Percentiles rank a stretch among this genome's conserved stretches.
phyloP scores from a whole-genome alignment of 2,329 filamentous ascomycete genomes.

The Trichophaea hybrida region DNA sequence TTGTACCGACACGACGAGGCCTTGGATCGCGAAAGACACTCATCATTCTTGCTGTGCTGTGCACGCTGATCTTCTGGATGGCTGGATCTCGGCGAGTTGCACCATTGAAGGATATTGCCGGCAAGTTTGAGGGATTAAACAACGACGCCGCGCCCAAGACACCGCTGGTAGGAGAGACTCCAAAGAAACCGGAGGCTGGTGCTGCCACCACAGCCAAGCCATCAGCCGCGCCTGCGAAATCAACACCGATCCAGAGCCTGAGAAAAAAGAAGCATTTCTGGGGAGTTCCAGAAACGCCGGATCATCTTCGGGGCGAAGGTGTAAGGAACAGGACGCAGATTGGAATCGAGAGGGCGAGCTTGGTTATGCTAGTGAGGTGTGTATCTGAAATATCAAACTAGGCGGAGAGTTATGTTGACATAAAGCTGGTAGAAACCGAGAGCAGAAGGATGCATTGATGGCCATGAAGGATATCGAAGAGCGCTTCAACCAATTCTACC shows the following conservation, averaged over 20 bases:
- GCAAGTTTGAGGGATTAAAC: too few relatives aligned
- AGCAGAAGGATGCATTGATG: constrained; percentile 25
- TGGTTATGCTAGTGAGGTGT: constrained; percentile 27
- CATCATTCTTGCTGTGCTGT: background rate
- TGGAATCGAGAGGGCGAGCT: constrained; percentile 24
- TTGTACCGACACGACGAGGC: background rate
- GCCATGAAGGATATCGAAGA: constrained; percentile 28
- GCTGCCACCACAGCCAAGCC: too few relatives aligned
- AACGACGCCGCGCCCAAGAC: too few relatives aligned
- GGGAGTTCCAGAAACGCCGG: background rate
- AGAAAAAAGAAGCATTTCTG: background rate
- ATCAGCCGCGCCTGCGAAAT: too few relatives aligned
- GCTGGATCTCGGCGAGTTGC: background rate
- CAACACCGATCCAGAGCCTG: too few relatives aligned
- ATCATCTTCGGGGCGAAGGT: constrained; percentile 1
- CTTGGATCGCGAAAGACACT: background rate
- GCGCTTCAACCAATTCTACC: constrained; percentile 26
- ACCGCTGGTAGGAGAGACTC: too few relatives aligned
- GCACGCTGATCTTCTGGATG: background rate
- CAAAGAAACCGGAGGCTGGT: too few relatives aligned
- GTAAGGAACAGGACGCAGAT: constrained; percentile 14
- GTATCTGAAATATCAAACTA: background rate
- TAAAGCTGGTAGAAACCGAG: constrained; percentile 19
- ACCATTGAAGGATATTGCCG: too few relatives aligned
- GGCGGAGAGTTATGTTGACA: background rate